Evolutionary conservation across 2,329 filamentous ascomycete species (phyloP), one percentile per base, ranked within the genome.

Genomic region (Ophiocordyceps unilateralis): DNA sequence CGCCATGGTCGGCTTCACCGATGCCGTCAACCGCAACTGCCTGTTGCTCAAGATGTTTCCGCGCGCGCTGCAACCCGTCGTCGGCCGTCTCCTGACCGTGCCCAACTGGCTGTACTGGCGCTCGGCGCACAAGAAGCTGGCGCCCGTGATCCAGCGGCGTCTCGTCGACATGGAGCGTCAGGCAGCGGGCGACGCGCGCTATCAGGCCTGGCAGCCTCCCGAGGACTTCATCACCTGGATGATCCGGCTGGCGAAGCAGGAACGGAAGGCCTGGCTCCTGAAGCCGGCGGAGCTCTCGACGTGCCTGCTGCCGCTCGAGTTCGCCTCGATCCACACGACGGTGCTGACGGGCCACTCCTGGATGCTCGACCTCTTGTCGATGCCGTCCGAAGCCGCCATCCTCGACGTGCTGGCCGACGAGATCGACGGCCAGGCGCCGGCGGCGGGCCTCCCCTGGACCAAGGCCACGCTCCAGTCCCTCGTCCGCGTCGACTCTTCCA

Each of bases 201-300:
- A 10, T 30, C 28, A 3, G n/a, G n/a, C n/a, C n/a, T 8, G n/a
- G n/a, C n/a, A 17, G 4, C 62, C 67, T 7, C 69, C 71, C 0
- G 70, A 76, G 40, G 72, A 76, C 55, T 74, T 69, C 49, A 57
- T 77, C 23, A 74, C 68, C 5, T 78, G 74, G 74, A 60, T 64
- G 39, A 72, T 77, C 44, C 63, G 67, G 15, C 62, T 67, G 21
- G 72, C 73, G 15, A 55, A 56, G 28, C 57, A 58, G 1, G 71
- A 75, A 43, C 59, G 58, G 6, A 58, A 58, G 4, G 3, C 43
- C 0, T 50, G 52, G 9, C 70, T 76, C 44, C 60, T 72, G 20
- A 56, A 67, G 21, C 63, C 72, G 0, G 51, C 58, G 3, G 61
- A 63, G 37, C 64, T 78, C 15, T 68, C 70, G 2, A 64, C 68